Evolutionary conservation across 225 moss, liverwort and hornwort genomes (phyloP), one percentile per base, ranked within the genome.

Genomic region (Pleurozium schreberi): DNA sequence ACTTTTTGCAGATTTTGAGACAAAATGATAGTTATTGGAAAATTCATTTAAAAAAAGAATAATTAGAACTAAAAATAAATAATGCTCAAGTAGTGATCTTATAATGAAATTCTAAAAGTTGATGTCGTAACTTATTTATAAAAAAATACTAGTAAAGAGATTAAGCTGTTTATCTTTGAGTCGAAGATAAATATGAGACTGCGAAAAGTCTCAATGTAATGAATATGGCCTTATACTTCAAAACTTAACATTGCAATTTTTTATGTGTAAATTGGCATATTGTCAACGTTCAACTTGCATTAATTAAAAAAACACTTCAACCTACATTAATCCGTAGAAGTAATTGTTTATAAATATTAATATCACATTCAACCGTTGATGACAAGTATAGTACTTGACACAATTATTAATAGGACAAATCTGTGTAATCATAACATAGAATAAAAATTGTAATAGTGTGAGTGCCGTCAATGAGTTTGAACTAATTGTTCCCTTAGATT

Each of bases 311-410:
- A 31, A 75, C 19, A 33, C 12, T 49, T 18, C 7, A 47, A 49
- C 0, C 1, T 49, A 4, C 2, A 47, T 31, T 31, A 49, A 31
- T 31, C 4, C 4, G 4, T 74, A 7, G 1, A 3, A 74, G 31
- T 21, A 34, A 6, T 21, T 34, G 2, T 34, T 76, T 52, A 20
- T 34, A 76, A 76, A 76, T 52, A 52, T 34, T 21, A 21, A 2
- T 52, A 76, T 75, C 22, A 34, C 22, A 5, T 2, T 8, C 22
- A 21, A 52, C 13, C 33, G 20, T 75, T 50, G 7, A 75, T 6
- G 11, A 33, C 1, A 75, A 47, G 0, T 11, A 18, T 31, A 50
- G 33, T 10, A 34, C 20, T 75, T 33, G 5, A 50, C 8, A 50
- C 34, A 50, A 7, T 34, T 34, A 13, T 1, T 50, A 50, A 34